Evolutionary conservation across 106 monocot species (phyloP).

Genomic region (Amphibolis antarctica): DNA sequence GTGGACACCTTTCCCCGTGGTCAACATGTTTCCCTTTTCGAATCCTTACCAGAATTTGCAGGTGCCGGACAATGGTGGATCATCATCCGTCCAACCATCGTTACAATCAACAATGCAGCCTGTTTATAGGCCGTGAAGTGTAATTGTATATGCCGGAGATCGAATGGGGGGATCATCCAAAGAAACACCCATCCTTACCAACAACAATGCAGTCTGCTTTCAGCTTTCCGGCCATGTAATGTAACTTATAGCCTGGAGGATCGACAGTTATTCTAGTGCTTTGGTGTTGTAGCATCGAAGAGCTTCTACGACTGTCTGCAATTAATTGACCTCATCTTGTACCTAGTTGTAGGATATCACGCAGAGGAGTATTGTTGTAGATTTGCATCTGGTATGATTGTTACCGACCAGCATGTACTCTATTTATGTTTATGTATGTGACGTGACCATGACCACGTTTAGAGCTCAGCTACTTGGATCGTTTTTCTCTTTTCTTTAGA

Average conservation of each 20-base stretch:
- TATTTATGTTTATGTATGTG: not conserved
- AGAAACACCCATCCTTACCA: conserved; percentile 7
- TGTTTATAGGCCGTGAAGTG: conserved; percentile 5
- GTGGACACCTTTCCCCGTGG: conserved; percentile 9
- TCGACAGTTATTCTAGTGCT: not conserved
- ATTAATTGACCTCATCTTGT: not conserved
- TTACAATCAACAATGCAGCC: conserved; percentile 8
- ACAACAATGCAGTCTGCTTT: conserved; percentile 8
- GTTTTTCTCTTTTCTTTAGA: too few species aligned
- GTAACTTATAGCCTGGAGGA: not conserved
- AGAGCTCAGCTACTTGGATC: too few species aligned
- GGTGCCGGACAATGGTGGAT: not conserved
- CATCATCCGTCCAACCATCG: conserved; percentile 4
- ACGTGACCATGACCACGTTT: not conserved
- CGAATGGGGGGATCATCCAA: too few species aligned
- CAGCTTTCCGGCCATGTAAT: conserved; percentile 5
- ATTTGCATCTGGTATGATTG: not conserved
- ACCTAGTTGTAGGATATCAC: not conserved
- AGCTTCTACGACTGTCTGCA: too few species aligned
- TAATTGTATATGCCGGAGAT: too few species aligned
- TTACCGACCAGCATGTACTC: not conserved
- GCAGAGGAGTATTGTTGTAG: conserved; percentile 4
- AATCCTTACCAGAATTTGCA: conserved; percentile 10
- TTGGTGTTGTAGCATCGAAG: too few species aligned
- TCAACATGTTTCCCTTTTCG: conserved; percentile 8